phyloP scores from a whole-genome alignment of 495 filamentous ascomycete genomes.

The Geopyxis carbonaria region DNA sequence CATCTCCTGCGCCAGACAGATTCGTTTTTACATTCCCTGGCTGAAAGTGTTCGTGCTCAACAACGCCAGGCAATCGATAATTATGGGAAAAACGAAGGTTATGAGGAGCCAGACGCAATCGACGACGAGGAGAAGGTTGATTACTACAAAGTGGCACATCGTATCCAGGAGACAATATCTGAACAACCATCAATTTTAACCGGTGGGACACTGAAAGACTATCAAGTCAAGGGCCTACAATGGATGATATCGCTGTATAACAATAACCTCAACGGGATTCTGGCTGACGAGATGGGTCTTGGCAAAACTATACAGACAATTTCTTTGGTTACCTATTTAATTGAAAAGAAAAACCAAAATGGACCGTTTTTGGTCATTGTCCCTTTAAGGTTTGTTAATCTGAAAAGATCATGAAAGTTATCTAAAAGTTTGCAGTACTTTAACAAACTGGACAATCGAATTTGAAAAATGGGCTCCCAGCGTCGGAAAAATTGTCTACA shows the following conservation, averaged over 20 bases:
- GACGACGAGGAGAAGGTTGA: constrained; percentile 66
- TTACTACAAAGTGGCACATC: constrained; percentile 96
- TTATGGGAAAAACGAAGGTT: constrained; percentile 49
- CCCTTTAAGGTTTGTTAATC: constrained; percentile 44
- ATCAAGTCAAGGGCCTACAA: constrained; percentile 92
- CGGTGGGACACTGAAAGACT: constrained; percentile 86
- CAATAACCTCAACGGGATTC: constrained; percentile 97
- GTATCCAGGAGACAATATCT: constrained; percentile 77
- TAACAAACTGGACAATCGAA: constrained; percentile 97
- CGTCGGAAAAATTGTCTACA: constrained; percentile 79
- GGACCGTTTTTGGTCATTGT: constrained; percentile 95
- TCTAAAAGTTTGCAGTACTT: constrained; percentile 51
- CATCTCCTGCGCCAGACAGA: constrained; percentile 92
- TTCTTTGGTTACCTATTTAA: constrained; percentile 89
- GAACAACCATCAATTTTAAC: constrained; percentile 69
- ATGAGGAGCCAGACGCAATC: constrained; percentile 42
- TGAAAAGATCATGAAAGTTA: neutral
- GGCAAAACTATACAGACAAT: constrained; percentile 92
- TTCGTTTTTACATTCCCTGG: constrained; percentile 88
- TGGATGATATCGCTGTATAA: constrained; percentile 99
- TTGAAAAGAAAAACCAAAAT: constrained; percentile 82
- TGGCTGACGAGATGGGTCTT: constrained; percentile 98
- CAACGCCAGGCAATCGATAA: constrained; percentile 65
- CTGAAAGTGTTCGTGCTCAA: constrained; percentile 77
- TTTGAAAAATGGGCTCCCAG: constrained; percentile 98